Evolutionary conservation across 2,329 filamentous ascomycete genomes (phyloP).

Genomic region (Trichoderma gracile): DNA sequence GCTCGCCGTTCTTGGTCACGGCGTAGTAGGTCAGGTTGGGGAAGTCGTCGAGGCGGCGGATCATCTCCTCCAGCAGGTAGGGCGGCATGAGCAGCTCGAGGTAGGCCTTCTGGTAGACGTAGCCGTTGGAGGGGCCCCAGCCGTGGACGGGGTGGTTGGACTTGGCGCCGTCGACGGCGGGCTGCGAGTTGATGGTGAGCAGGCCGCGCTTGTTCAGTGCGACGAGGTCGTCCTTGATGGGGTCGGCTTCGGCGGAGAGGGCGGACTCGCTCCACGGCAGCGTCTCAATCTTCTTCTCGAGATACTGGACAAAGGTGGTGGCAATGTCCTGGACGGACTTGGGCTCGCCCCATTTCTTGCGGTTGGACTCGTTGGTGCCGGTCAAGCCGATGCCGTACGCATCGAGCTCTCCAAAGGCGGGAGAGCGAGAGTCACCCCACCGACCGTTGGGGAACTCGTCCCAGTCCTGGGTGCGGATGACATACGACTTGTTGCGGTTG

Average conservation of each 20-base stretch:
- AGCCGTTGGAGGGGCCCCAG: slow-evolving; percentile 93
- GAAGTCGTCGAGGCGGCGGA: slow-evolving; percentile 73
- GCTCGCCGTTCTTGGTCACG: slow-evolving; percentile 77
- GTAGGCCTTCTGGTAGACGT: slow-evolving; percentile 98
- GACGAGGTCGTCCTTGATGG: slow-evolving; percentile 75
- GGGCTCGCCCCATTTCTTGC: slow-evolving; percentile 91
- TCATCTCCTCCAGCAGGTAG: slow-evolving; percentile 72
- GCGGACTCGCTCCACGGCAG: slow-evolving; percentile 93
- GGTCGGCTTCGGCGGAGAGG: slow-evolving; percentile 78
- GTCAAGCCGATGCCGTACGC: slow-evolving; percentile 92
- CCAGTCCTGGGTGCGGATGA: slow-evolving; percentile 95
- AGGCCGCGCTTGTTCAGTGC: slow-evolving; percentile 83
- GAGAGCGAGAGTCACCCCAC: slow-evolving; percentile 96
- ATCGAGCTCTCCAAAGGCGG: slow-evolving; percentile 93
- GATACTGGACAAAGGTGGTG: slow-evolving; percentile 79
- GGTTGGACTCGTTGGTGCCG: slow-evolving; percentile 93
- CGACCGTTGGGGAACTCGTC: slow-evolving; percentile 98
- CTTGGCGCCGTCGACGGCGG: slow-evolving; percentile 86
- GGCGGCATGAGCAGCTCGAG: slow-evolving; percentile 87
- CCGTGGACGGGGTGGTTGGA: slow-evolving; percentile 85
- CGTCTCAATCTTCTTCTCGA: slow-evolving; percentile 75
- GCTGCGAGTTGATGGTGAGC: slow-evolving; percentile 96
- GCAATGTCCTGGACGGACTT: slow-evolving; percentile 77
- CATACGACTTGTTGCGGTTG: slow-evolving; percentile 93
- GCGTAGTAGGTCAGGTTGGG: slow-evolving; percentile 91